Percentiles rank a stretch among this genome's conserved stretches.
These are phyloP conservation scores for Chromosphaera perkinsii DNA, from an alignment of 208 protist genomes.

Conservation along the genomic window DNA sequence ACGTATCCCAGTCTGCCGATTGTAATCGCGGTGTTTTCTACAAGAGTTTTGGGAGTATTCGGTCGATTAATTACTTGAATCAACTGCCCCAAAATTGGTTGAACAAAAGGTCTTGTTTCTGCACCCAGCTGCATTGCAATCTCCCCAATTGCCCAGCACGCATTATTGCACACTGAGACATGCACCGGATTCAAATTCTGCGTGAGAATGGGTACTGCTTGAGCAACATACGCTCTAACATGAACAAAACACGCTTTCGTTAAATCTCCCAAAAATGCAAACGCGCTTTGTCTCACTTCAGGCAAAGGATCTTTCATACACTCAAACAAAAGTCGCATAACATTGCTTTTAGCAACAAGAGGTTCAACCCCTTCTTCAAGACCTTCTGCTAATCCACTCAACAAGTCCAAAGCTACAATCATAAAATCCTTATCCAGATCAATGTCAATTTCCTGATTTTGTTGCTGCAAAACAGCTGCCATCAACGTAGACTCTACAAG, in stretches of 20 bases:
- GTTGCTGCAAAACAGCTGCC: conserved; percentile 14
- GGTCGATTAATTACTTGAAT: conserved; percentile 53
- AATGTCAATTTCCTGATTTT: conserved; percentile 7
- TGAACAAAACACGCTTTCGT: conserved; percentile 46
- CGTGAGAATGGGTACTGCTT: conserved; percentile 51
- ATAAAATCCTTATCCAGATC: conserved; percentile 62
- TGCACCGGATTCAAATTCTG: conserved; percentile 50
- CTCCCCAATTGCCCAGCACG: conserved; percentile 70
- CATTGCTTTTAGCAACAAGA: conserved; percentile 42
- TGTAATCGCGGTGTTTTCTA: conserved; percentile 68
- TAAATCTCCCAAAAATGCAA: conserved; percentile 70
- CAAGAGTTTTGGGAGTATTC: conserved; percentile 29
- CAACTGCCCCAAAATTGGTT: conserved; percentile 41
- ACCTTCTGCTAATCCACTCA: conserved; percentile 63
- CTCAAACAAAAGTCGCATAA: conserved; percentile 48
- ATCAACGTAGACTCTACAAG: conserved; percentile 17
- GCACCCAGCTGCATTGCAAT: conserved; percentile 50
- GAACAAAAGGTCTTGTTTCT: conserved; percentile 36
- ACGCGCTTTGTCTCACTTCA: conserved; percentile 62
- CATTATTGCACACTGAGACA: conserved; percentile 72
- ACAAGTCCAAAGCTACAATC: conserved; percentile 64
- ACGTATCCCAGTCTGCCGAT: conserved; percentile 59
- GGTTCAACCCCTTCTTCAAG: conserved; percentile 42
- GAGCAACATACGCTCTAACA: conserved; percentile 40
- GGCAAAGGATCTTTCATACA: conserved; percentile 46